phyloP scores from a whole-genome alignment of 768 basidiomycete genomes.

The Chalciporus sphaerocephalus region DNA sequence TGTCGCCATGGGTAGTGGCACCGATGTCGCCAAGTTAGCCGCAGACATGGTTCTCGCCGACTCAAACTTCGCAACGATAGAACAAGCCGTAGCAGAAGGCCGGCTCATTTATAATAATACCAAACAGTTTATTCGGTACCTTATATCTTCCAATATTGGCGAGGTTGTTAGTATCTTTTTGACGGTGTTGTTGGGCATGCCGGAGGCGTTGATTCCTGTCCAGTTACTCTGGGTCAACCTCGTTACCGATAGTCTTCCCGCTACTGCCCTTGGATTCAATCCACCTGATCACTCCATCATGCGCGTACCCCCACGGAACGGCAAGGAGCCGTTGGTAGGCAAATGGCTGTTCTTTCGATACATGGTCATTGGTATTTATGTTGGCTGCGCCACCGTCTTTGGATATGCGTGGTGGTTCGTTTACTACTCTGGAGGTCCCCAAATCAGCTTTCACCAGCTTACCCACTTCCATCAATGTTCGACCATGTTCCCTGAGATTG shows the following conservation, averaged over 20 bases:
- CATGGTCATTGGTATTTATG: slow-evolving; percentile 88
- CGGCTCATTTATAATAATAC: slow-evolving; percentile 98
- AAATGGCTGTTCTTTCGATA: slow-evolving; percentile 97
- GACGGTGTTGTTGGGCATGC: slow-evolving; percentile 96
- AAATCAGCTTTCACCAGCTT: slow-evolving; percentile 89
- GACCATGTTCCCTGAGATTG: slow-evolving; percentile 78
- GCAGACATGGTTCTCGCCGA: slow-evolving; percentile 98
- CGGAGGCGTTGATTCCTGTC: slow-evolving; percentile 96
- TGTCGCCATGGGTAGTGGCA: slow-evolving; percentile 98
- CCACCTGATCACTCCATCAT: slow-evolving; percentile 96
- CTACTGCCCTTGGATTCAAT: slow-evolving; percentile 97
- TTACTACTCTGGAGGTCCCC: slow-evolving; percentile 83
- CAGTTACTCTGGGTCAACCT: slow-evolving; percentile 99
- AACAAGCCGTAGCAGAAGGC: slow-evolving; percentile 95
- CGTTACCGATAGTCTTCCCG: slow-evolving; percentile 94
- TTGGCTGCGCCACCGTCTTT: slow-evolving; percentile 91
- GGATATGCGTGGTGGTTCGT: slow-evolving; percentile 99
- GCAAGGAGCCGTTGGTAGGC: slow-evolving; percentile 85
- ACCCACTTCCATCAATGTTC: slow-evolving; percentile 96
- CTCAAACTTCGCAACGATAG: slow-evolving; percentile 97
- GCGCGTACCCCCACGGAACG: slow-evolving; percentile 87
- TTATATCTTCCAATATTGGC: slow-evolving; percentile 97
- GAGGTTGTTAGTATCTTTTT: slow-evolving; percentile 97
- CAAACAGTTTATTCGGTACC: slow-evolving; percentile 98
- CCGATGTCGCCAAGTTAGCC: slow-evolving; percentile 96